Evolutionary conservation across 2,329 filamentous ascomycete genomes (phyloP), one percentile per base, ranked within the genome.

Genomic region (Clonostachys byssicola): DNA sequence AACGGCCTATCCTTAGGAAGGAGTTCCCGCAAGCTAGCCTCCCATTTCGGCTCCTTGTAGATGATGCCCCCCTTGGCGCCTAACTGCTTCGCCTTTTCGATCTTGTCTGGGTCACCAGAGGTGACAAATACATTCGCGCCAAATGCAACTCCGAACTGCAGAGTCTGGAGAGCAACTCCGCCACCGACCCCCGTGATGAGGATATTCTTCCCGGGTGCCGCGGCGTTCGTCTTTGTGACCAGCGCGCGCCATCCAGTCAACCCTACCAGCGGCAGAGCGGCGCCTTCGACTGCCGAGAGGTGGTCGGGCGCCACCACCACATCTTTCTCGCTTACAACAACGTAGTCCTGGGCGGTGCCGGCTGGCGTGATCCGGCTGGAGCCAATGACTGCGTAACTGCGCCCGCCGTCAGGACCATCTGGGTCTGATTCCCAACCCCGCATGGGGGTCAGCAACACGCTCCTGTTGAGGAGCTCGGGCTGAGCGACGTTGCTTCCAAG

Each of bases 141-240:
- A 54, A 82, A 70, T 10, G 81, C 89, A 12, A 85, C 82, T 12
- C 82, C 91, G 67, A 95, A 95, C 63, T 89, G 77, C 56, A 96
- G 71, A 6, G 80, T 86, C 72, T 89, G 85, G 47, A 96, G 71
- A 34, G 92, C 92, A 1, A 96, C 92, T 40, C 92, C 92, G 35
- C 92, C 92, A 1, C 92, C 92, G 64, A 97, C 95, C 0, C 92
- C 92, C 5, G 92, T 96, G 40, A 97, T 70, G 34, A 97, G 72
- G 5, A 97, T 75, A 60, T 95, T 95, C 51, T 80, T 71, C 3
- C 89, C 89, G 1, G 69, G 66, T 48, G 72, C 69, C 7, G 79
- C 78, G 54, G 85, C 82, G 6, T 77, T 80, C 43, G 78, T 83
- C 74, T 97, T 97, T 7, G 80, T 86, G 45, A 94, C 80, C 40